Evolutionary conservation across 2,329 filamentous ascomycete species (phyloP).

Genomic region (Fusarium gaditjirri): DNA sequence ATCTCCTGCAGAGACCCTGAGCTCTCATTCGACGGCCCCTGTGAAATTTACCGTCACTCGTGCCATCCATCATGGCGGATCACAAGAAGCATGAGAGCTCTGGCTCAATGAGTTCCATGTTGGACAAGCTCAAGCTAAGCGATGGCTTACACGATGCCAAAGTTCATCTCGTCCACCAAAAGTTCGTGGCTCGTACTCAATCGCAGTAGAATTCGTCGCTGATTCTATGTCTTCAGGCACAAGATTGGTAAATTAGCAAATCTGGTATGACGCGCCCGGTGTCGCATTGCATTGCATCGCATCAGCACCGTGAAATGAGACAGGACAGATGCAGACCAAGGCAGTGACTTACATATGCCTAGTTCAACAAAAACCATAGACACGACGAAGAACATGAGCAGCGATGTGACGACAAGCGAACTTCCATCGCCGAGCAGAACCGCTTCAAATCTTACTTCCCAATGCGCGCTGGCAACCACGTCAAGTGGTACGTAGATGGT

Average conservation of each 20-base stretch:
- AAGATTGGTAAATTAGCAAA: slow-evolving; percentile 72
- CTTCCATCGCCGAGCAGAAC: slow-evolving; percentile 75
- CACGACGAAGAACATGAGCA: slow-evolving; percentile 95
- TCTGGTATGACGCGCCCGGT: slow-evolving; percentile 56
- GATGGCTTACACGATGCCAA: slow-evolving; percentile 70
- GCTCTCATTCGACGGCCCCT: slow-evolving; percentile 4
- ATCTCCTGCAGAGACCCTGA: slow-evolving; percentile 10
- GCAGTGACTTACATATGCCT: neutral
- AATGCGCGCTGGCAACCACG: slow-evolving; percentile 81
- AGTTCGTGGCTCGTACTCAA: slow-evolving; percentile 52
- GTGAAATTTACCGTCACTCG: neutral
- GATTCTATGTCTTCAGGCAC: slow-evolving; percentile 49
- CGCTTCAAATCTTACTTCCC: slow-evolving; percentile 93
- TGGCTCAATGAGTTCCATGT: slow-evolving; percentile 43
- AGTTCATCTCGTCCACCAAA: slow-evolving; percentile 66
- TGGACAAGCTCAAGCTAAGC: slow-evolving; percentile 58
- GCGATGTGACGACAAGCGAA: slow-evolving; percentile 82
- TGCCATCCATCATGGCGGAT: slow-evolving; percentile 48
- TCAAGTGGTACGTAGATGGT: slow-evolving; percentile 98
- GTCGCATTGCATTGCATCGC: neutral
- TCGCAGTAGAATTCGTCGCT: slow-evolving; percentile 20
- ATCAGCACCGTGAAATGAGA: neutral
- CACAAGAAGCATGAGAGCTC: slow-evolving; percentile 30
- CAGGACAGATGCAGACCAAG: neutral
- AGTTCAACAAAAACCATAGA: slow-evolving; percentile 88